Evolutionary conservation across 495 filamentous ascomycete genomes (phyloP).

Genomic region (Penicillium paxilli): DNA sequence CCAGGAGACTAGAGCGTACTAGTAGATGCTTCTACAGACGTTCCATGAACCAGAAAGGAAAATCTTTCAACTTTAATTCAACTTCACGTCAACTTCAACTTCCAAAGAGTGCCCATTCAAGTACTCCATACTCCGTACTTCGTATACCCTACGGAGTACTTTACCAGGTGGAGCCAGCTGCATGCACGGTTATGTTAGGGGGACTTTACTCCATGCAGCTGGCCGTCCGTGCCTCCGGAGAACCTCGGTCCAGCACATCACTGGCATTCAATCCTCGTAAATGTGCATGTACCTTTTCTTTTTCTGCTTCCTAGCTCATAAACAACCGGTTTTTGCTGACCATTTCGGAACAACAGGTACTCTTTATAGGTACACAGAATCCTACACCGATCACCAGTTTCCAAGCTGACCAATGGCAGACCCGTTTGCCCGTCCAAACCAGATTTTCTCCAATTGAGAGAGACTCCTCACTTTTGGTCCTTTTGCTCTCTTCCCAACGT

Average conservation of each 20-base stretch:
- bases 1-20: no score
- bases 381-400: no score
- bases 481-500: constrained; percentile 1
- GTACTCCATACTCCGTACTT: no score
- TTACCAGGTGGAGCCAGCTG: neutral
- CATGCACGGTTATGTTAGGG: neutral
- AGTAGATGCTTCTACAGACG: no score
- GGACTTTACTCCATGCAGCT: neutral
- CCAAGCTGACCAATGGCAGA: neutral
- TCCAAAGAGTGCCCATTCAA: no score
- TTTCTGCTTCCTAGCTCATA: neutral
- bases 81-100: no score
- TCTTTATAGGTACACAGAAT: no score
- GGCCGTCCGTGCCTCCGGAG: neutral
- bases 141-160: no score
- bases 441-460: neutral
- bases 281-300: neutral
- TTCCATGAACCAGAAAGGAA: no score
- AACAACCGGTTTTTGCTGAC: neutral
- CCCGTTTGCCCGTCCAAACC: neutral
- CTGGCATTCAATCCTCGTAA: no score
- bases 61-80: no score
- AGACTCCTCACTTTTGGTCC: constrained; percentile 2
- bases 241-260: neutral
- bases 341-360: no score